Evolutionary conservation across 2,329 filamentous ascomycete species (phyloP).

Genomic region (Zymoseptoria tritici): DNA sequence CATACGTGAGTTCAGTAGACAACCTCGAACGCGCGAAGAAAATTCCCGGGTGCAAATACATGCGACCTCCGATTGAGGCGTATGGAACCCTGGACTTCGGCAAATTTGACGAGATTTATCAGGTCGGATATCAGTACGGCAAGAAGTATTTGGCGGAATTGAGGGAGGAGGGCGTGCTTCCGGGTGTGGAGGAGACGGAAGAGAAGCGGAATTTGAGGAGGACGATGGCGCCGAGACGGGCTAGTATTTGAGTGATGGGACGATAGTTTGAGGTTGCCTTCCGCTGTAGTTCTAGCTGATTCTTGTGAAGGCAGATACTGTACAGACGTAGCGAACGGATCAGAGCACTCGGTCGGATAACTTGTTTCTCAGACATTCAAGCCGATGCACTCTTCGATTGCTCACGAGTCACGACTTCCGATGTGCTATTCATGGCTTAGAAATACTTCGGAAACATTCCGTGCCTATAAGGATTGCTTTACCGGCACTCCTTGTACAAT

Average conservation of each 20-base stretch:
- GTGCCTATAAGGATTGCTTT: too few species aligned
- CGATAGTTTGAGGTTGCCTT: background rate
- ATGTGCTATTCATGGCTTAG: too few species aligned
- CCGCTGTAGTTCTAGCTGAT: too few species aligned
- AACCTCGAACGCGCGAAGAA: slow-evolving; percentile 89
- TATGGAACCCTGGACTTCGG: slow-evolving; percentile 95
- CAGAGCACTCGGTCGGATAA: too few species aligned
- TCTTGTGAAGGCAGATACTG: background rate
- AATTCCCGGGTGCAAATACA: slow-evolving; percentile 86
- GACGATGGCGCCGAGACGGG: slow-evolving; percentile 46
- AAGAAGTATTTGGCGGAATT: slow-evolving; percentile 70
- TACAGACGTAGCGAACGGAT: too few species aligned
- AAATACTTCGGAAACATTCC: too few species aligned
- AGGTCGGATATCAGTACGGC: slow-evolving; percentile 79
- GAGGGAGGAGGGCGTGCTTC: slow-evolving; percentile 69
- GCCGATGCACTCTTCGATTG: too few species aligned
- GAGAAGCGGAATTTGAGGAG: slow-evolving; percentile 44
- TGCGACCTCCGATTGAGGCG: slow-evolving; percentile 87
- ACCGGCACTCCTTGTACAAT: too few species aligned
- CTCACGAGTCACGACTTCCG: too few species aligned
- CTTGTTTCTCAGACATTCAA: too few species aligned
- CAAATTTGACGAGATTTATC: slow-evolving; percentile 95
- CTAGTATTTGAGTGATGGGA: slow-evolving; percentile 34
- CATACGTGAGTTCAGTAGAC: slow-evolving; percentile 91
- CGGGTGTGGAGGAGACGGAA: slow-evolving; percentile 45